These are phyloP conservation scores for Colletotrichum sublineola DNA, from an alignment of 2,329 filamentous ascomycete species.

Conservation along the genomic window DNA sequence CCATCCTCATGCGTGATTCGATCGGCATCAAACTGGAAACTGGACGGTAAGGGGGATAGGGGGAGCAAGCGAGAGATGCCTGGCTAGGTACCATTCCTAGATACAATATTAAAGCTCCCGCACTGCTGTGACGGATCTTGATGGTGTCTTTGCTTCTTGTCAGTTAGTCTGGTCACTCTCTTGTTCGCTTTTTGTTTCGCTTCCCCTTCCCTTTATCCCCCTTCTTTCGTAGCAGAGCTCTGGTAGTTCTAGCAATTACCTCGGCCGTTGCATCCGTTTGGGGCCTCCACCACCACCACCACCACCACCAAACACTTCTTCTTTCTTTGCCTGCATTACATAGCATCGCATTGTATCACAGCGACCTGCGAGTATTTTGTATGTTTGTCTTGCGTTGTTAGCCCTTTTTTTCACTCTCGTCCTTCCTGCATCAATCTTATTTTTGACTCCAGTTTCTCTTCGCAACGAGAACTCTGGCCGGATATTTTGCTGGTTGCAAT, in stretches of 20 bases:
- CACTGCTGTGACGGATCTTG: slow-evolving; percentile 4
- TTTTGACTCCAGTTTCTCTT: background rate
- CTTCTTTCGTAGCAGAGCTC: slow-evolving; percentile 59
- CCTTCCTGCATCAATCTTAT: background rate
- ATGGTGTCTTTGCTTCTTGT: slow-evolving; percentile 16
- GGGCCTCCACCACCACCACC: slow-evolving; percentile 41
- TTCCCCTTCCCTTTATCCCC: slow-evolving; percentile 18
- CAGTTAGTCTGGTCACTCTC: slow-evolving; percentile 41
- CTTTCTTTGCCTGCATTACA: slow-evolving; percentile 42
- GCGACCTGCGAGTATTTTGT: background rate
- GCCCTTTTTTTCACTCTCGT: background rate
- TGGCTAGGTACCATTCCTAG: background rate
- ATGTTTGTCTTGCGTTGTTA: background rate
- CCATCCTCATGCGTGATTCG: slow-evolving; percentile 27
- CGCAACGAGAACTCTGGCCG: background rate
- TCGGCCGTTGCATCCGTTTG: slow-evolving; percentile 50
- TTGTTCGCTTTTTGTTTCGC: slow-evolving; percentile 12
- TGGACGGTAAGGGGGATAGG: background rate
- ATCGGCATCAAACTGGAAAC: slow-evolving; percentile 35
- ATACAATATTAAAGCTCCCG: slow-evolving; percentile 32
- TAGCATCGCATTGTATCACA: slow-evolving; percentile 33
- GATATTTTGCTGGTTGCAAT: background rate
- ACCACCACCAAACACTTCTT: too few relatives aligned
- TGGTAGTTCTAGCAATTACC: slow-evolving; percentile 56
- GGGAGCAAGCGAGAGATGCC: background rate